phyloP scores from a whole-genome alignment of 1,284 basidiomycete genomes.

The Tylopilus sp. region DNA sequence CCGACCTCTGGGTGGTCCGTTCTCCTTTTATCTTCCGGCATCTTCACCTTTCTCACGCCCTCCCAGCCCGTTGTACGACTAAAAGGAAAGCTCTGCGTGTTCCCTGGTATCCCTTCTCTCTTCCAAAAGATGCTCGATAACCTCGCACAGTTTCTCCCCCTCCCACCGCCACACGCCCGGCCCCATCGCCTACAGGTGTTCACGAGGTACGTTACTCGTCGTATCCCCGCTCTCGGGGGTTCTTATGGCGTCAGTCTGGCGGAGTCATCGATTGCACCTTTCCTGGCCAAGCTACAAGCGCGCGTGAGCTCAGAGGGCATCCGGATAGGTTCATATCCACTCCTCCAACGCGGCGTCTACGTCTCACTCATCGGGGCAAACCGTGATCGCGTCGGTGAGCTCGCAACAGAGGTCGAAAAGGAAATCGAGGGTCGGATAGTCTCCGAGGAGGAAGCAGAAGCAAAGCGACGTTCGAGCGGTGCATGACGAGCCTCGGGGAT shows the following conservation, averaged over 20 bases:
- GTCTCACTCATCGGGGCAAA: slow-evolving; percentile 82
- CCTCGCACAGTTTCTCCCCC: slow-evolving; percentile 69
- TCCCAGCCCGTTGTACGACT: slow-evolving; percentile 77
- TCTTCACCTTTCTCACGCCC: slow-evolving; percentile 3
- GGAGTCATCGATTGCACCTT: slow-evolving; percentile 89
- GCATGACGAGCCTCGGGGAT: neutral
- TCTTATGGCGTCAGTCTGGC: slow-evolving; percentile 45
- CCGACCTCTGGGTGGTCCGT: slow-evolving; percentile 78
- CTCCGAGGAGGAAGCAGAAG: slow-evolving; percentile 54
- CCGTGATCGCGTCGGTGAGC: slow-evolving; percentile 43
- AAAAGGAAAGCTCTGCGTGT: slow-evolving; percentile 79
- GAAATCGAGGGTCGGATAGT: slow-evolving; percentile 56
- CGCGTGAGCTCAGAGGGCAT: slow-evolving; percentile 75
- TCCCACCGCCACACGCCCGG: slow-evolving; percentile 67
- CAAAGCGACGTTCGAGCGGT: slow-evolving; percentile 22
- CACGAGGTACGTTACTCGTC: slow-evolving; percentile 53
- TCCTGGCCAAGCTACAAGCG: slow-evolving; percentile 73
- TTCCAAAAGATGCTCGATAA: slow-evolving; percentile 79
- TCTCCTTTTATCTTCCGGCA: neutral
- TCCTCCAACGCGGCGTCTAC: slow-evolving; percentile 59
- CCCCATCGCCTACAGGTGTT: slow-evolving; percentile 76
- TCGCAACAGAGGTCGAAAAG: slow-evolving; percentile 68
- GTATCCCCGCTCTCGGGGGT: neutral
- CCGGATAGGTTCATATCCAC: slow-evolving; percentile 81
- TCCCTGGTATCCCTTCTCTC: slow-evolving; percentile 86